phyloP scores from a whole-genome alignment of 257 asterid species.

The Solanum piurae region DNA sequence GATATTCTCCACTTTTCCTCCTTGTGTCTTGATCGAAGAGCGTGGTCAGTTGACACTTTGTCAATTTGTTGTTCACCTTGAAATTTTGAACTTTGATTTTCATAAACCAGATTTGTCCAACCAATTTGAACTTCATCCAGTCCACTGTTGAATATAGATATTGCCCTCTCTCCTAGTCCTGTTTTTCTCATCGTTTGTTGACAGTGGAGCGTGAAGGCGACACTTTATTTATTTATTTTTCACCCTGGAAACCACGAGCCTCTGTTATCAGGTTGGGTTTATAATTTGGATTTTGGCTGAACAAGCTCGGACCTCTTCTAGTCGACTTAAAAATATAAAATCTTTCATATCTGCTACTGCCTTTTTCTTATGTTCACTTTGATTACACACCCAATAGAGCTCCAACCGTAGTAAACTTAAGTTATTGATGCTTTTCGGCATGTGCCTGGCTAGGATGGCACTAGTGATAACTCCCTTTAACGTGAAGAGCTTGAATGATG shows the following conservation, averaged over 20 bases:
- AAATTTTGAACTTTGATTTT: slow-evolving; percentile 16
- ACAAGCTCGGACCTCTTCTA: background rate
- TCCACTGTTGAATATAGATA: background rate
- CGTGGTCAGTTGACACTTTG: background rate
- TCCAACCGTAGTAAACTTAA: background rate
- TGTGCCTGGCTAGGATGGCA: background rate
- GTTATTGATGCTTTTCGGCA: background rate
- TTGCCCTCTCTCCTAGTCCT: background rate
- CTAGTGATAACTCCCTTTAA: background rate
- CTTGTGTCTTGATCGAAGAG: background rate
- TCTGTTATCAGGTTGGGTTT: background rate
- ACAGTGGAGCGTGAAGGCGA: background rate
- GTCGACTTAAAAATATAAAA: background rate
- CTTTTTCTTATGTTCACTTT: background rate
- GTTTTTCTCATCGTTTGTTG: background rate
- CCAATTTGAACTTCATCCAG: background rate
- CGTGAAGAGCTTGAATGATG: background rate
- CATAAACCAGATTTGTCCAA: background rate
- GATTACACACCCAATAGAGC: background rate
- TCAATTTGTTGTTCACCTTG: slow-evolving; percentile 7
- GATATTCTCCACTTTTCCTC: background rate
- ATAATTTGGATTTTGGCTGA: background rate
- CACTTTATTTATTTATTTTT: background rate
- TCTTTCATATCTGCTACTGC: background rate
- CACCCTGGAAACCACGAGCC: background rate